These are phyloP conservation scores for Psilocybe sp. DNA, from an alignment of 768 basidiomycete genomes.

Conservation along the genomic window DNA sequence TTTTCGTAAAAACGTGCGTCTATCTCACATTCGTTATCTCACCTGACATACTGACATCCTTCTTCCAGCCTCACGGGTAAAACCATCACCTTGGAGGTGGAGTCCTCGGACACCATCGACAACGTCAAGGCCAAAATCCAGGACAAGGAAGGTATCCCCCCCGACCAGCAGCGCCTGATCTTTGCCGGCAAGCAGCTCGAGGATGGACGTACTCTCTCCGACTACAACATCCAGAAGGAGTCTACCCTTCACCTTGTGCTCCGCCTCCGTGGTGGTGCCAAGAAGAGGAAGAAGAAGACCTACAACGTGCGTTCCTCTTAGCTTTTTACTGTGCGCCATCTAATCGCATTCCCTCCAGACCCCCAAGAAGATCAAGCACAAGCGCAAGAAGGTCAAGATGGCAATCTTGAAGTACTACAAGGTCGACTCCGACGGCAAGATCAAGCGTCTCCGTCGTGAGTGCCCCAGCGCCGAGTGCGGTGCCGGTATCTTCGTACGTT, in stretches of 20 bases:
- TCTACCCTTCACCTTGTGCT: constrained; percentile 97
- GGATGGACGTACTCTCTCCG: constrained; percentile 93
- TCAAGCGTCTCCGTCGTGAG: constrained; percentile 98
- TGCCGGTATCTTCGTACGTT: constrained; percentile 79
- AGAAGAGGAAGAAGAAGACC: constrained; percentile 99
- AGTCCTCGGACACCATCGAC: constrained; percentile 96
- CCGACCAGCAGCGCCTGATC: constrained; percentile 96
- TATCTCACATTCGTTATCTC: background rate
- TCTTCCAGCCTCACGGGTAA: constrained; percentile 88
- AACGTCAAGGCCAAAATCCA: constrained; percentile 98
- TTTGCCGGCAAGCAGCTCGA: constrained; percentile 99
- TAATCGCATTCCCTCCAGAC: constrained; percentile 46
- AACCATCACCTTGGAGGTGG: constrained; percentile 97
- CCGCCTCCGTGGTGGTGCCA: constrained; percentile 97
- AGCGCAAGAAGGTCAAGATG: constrained; percentile 99
- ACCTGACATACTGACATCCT: constrained; percentile 3
- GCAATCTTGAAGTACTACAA: constrained; percentile 99
- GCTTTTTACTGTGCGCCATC: background rate
- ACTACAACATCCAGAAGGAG: constrained; percentile 99
- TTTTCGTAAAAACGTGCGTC: constrained; percentile 94
- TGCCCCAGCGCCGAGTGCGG: constrained; percentile 85
- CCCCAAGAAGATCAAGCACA: constrained; percentile 99
- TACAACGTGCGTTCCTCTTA: constrained; percentile 70
- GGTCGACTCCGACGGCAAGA: constrained; percentile 99
- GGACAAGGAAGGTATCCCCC: constrained; percentile 94